Evolutionary conservation across 768 basidiomycete genomes (phyloP), one percentile per base, ranked within the genome.

Genomic region (Xerocomellus amylosporus): DNA sequence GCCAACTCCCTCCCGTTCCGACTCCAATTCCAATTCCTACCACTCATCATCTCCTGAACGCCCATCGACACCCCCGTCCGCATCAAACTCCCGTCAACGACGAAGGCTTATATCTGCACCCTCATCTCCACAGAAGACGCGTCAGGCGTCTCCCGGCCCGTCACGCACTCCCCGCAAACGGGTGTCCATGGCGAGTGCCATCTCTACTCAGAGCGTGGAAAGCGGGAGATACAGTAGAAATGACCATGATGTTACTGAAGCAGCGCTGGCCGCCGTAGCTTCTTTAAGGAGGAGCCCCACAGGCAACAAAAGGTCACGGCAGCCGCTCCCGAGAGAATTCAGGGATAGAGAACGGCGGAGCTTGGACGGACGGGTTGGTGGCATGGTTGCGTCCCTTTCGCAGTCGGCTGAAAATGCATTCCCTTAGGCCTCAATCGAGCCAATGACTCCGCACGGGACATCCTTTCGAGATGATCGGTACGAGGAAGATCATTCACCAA

Each of bases 221-320:
- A 61, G 55, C 20, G 64, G 59, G 53, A 64, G 54, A 46, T 65
- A 67, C 24, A 47, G 50, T 49, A 56, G 58, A 39, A 62, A 59
- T 19, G 59, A 62, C 19, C 60, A 64, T 17, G 76, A 81, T 61
- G 72, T 86, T 31, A 77, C 79, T 2, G 75, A 77, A 26, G 78
- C 83, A 50, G 85, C 86, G 43, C 66, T 88, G 58, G 83, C 80
- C 41, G 81, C 85, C 33, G 80, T 85, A 39, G 80, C 83, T 5
- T 79, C 79, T 4, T 77, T 82, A 26, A 73, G 84, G 54, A 73
- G 77, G 51, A 83, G 81, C 58, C 80, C 81, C 10, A 73, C 71
- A 51, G 65, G 71, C 58, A 65, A 58, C 33, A 70, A 58, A 75
- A 82, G 59, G 76, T 78, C 67, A 61, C 75, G 56, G 30, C 79